phyloP scores from a whole-genome alignment of 805 yeast species.

The Schwanniomyces polymorphus region DNA sequence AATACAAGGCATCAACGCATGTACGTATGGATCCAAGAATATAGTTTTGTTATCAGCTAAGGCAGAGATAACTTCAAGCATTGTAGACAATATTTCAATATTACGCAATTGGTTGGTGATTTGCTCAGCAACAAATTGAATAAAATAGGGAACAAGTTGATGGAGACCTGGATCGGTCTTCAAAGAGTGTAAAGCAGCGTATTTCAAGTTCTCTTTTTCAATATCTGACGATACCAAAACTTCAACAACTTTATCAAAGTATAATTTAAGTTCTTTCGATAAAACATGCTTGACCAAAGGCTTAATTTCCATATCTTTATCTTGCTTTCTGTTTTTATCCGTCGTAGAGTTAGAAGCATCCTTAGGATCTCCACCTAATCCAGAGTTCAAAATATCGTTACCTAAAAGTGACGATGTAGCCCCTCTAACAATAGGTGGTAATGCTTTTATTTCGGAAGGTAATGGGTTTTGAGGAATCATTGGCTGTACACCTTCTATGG shows the following conservation, averaged over 20 bases:
- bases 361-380: slow-evolving; percentile 14
- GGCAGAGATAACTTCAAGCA: slow-evolving; percentile 87
- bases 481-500: slow-evolving; percentile 98
- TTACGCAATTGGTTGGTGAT: slow-evolving; percentile 83
- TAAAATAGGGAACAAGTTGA: slow-evolving; percentile 93
- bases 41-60: slow-evolving; percentile 79
- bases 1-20: slow-evolving; percentile 95
- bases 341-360: slow-evolving; percentile 11
- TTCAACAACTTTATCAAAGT: slow-evolving; percentile 85
- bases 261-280: slow-evolving; percentile 89
- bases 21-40: slow-evolving; percentile 92
- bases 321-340: slow-evolving; percentile 24
- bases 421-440: slow-evolving; percentile 81
- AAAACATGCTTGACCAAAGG: slow-evolving; percentile 94
- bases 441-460: slow-evolving; percentile 69
- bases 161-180: slow-evolving; percentile 94
- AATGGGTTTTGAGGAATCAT: slow-evolving; percentile 95
- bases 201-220: slow-evolving; percentile 56
- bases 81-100: slow-evolving; percentile 68
- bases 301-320: slow-evolving; percentile 63
- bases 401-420: slow-evolving; percentile 57
- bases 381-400: slow-evolving; percentile 37
- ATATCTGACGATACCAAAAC: slow-evolving; percentile 65
- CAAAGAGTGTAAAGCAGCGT: slow-evolving; percentile 82
- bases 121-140: slow-evolving; percentile 94